Evolutionary conservation across 2,329 filamentous ascomycete genomes (phyloP).

Genomic region (Dothiorella sarmentorum): DNA sequence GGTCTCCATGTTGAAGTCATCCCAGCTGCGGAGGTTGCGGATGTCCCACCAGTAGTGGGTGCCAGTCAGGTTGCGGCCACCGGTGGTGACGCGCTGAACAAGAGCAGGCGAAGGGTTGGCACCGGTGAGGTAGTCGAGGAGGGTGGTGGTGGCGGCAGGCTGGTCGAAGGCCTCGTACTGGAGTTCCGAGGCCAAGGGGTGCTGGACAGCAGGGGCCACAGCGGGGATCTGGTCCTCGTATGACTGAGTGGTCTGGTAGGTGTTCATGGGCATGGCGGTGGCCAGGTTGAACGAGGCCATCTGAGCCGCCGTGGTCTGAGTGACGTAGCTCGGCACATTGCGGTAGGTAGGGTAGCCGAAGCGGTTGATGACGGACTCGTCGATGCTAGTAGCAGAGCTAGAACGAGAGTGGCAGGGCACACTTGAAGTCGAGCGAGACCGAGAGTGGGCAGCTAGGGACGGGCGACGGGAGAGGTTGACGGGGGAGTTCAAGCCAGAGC

Average conservation of each 20-base stretch:
- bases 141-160: slow-evolving; percentile 56
- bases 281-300: slow-evolving; percentile 35
- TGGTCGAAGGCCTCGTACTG: slow-evolving; percentile 37
- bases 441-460: slow-evolving; percentile 35
- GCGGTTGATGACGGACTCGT: slow-evolving; percentile 62
- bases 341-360: slow-evolving; percentile 85
- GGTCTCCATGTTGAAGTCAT: slow-evolving; percentile 68
- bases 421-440: slow-evolving; percentile 45
- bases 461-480: slow-evolving; percentile 40
- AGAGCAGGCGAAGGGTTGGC: slow-evolving; percentile 79
- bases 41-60: slow-evolving; percentile 92
- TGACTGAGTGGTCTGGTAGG: slow-evolving; percentile 21
- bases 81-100: slow-evolving; percentile 72
- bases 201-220: slow-evolving; percentile 40
- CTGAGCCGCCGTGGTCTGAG: slow-evolving; percentile 33
- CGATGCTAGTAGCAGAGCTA: slow-evolving; percentile 65
- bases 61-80: slow-evolving; percentile 66
- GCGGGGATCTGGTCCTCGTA: slow-evolving; percentile 28
- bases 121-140: slow-evolving; percentile 73
- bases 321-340: slow-evolving; percentile 61
- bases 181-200: slow-evolving; percentile 40
- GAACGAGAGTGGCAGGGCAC: slow-evolving; percentile 47
- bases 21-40: slow-evolving; percentile 81
- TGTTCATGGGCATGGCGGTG: slow-evolving; percentile 37
- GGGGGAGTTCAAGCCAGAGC: slow-evolving; percentile 61